Conservation (phyloP, 1,139 yeast species). For the Nadsonia commutata region DNA sequence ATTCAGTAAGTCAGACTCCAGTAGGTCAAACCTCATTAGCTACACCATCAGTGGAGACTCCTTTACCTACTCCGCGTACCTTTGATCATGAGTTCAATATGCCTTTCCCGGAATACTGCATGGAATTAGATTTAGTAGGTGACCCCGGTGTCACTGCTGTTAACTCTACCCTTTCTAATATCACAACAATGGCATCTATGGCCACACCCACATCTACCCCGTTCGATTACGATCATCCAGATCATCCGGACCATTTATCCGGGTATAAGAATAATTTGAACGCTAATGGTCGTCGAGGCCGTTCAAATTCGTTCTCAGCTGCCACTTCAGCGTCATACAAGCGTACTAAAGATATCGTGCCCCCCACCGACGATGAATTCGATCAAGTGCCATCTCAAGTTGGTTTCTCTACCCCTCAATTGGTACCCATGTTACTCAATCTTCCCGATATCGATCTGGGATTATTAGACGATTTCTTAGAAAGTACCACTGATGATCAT, state of each 20-base stretch:
- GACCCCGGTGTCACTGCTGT: too few species aligned
- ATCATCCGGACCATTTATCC: background rate
- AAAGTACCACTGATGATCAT: background rate
- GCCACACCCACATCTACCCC: too few species aligned
- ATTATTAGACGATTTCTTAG: background rate
- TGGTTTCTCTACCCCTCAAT: conserved; percentile 69
- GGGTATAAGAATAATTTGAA: background rate
- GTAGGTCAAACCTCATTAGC: too few species aligned
- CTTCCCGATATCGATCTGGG: background rate
- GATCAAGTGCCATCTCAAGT: conserved; percentile 31
- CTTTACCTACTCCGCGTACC: too few species aligned
- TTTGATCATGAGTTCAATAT: too few species aligned
- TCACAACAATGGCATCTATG: too few species aligned
- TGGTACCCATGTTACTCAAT: conserved; percentile 23
- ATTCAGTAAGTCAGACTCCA: too few species aligned
- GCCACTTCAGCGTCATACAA: conserved; percentile 53
- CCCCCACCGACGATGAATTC: conserved; percentile 3
- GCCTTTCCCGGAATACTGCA: too few species aligned
- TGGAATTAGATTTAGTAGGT: too few species aligned
- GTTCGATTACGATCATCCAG: too few species aligned
- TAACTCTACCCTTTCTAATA: too few species aligned
- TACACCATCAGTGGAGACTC: too few species aligned
- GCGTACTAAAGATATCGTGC: conserved; percentile 3
- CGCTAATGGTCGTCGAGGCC: background rate
- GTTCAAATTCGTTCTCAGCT: conserved; percentile 78